Conservation (phyloP, 495 filamentous ascomycete genomes). For the Pseudoneurospora amorphoporcata region DNA sequence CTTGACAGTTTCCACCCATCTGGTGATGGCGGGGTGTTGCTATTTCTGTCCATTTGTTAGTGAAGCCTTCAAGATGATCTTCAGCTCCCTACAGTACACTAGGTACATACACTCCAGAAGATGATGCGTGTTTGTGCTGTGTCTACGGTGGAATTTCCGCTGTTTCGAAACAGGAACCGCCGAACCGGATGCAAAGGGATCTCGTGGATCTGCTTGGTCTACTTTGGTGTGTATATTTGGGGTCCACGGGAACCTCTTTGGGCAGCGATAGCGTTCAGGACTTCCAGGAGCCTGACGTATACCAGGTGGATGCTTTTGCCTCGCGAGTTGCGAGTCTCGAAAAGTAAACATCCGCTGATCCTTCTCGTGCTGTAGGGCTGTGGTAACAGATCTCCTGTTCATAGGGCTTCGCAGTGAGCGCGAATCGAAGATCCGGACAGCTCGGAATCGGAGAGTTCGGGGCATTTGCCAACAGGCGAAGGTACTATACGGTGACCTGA, state of each 20-base stretch:
- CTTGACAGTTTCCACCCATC: background rate
- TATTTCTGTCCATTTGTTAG: background rate
- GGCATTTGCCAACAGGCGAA: background rate
- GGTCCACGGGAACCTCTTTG: background rate
- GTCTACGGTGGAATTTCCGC: background rate
- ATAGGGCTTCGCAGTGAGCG: background rate
- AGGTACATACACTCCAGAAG: background rate
- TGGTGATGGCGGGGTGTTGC: background rate
- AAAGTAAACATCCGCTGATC: background rate
- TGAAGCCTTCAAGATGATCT: background rate
- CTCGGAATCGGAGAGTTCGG: background rate
- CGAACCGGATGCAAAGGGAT: background rate
- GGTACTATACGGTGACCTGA: background rate
- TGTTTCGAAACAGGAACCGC: background rate
- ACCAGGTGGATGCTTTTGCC: background rate
- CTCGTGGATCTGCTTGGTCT: background rate
- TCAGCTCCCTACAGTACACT: background rate
- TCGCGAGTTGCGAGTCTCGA: background rate
- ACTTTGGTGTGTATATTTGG: background rate
- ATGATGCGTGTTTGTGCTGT: background rate
- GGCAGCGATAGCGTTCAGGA: background rate
- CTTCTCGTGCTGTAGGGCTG: background rate
- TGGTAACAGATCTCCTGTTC: background rate
- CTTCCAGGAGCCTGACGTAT: background rate
- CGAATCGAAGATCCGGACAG: background rate